Evolutionary conservation across 139 green algal species (phyloP).

Genomic region (Micractinium conductrix): DNA sequence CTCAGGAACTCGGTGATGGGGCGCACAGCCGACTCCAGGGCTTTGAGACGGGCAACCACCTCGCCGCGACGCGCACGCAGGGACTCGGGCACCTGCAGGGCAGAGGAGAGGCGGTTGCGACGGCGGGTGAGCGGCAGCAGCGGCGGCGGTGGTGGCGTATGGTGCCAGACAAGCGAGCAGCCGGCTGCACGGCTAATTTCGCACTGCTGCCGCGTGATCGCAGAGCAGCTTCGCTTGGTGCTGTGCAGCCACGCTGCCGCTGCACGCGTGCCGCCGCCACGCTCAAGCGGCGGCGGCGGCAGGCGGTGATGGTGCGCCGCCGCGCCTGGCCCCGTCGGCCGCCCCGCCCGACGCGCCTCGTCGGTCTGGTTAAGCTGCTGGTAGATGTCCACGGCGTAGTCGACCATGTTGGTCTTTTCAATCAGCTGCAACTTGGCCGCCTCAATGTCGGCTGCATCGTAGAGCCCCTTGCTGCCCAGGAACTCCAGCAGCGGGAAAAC

Average conservation of each 20-base stretch:
- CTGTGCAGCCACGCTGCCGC: neutral
- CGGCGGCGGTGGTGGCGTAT: neutral
- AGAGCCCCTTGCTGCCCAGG: slow-evolving; percentile 75
- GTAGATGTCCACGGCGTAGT: slow-evolving; percentile 98
- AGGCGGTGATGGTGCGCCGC: neutral
- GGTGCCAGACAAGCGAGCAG: neutral
- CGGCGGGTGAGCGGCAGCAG: too few species aligned
- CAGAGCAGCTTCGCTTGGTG: neutral
- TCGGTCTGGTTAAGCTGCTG: slow-evolving; percentile 83
- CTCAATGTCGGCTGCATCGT: slow-evolving; percentile 89
- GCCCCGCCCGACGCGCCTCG: slow-evolving; percentile 49
- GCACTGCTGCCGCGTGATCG: neutral
- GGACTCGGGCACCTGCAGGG: slow-evolving; percentile 42
- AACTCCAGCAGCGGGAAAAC: slow-evolving; percentile 98
- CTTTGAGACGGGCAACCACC: slow-evolving; percentile 67
- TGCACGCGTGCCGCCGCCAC: neutral
- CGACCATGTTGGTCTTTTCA: slow-evolving; percentile 98
- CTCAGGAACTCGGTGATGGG: slow-evolving; percentile 93
- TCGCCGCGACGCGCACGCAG: slow-evolving; percentile 42
- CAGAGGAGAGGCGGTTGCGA: neutral
- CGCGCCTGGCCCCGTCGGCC: too few species aligned
- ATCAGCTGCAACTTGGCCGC: slow-evolving; percentile 95
- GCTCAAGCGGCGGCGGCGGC: neutral
- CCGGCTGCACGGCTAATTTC: neutral
- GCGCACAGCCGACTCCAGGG: slow-evolving; percentile 76